Base-by-base conservation (phyloP, 164 flowering plant genomes). In the Vitis labrusca region DNA sequence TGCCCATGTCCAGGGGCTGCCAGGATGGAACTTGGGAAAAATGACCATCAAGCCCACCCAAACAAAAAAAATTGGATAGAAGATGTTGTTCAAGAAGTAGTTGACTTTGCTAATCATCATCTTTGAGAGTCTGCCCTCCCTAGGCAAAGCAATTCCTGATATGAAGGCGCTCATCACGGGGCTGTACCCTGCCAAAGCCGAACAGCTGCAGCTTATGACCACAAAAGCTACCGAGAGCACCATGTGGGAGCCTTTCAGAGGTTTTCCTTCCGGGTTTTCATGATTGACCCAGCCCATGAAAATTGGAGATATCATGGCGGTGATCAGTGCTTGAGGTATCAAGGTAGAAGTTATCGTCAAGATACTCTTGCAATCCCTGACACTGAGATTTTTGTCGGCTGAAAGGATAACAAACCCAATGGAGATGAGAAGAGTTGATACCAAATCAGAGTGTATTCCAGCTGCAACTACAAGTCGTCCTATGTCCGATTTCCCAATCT, bases 401-500 rank as follows among this genome's bases (percentile, higher is more conserved):
- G 44, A 37, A 16, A 63, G 49, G 4, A 73, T 9, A 54, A 66
- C 12, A 37, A 65, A 73, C 27, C 79, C 82, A 23, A 83, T n/a
- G 65, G 75, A 71, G n/a, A 88, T 54, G 13, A 87, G 8, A 12
- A 85, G 70, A 47, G 79, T 80, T 47, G 86, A 67, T 9, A 85
- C 58, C 54, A 90, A 73, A 69, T 91, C 94, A 44, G 85, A 74
- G 58, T 83, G 85, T 62, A 88, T 77, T 4, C 82, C 91, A 0
- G 93, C 81, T 8, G 81, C 67, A n/a, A 86, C 77, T 0, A 76
- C 89, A 3, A 89, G 84, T 64, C 77, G 73, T 9, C 97, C 97
- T 1, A 90, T 83, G 64, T 91, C 91, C 0, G 91, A 88, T 57
- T 85, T 90, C 1, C 91, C 88, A 16, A 91, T 87, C 71, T 87